Base-by-base conservation (phyloP, 495 filamentous ascomycete species). In the Penicillium coffeae region DNA sequence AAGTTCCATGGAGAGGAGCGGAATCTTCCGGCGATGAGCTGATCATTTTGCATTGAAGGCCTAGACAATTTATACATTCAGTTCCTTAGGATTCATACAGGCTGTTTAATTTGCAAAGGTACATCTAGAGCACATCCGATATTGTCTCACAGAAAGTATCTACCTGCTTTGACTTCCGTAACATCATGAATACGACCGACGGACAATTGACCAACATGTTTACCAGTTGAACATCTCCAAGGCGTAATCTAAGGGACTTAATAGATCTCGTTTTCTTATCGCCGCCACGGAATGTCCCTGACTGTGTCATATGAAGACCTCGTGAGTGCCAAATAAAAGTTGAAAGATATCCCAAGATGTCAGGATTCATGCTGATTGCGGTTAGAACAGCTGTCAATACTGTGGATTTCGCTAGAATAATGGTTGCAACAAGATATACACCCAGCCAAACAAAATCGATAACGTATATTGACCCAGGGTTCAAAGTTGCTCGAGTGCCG, bases 261-360 rank as follows among this genome's bases (percentile, higher is more conserved):
- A 41, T 41, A 7, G 38, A 41, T 14, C 38, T 13, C 8, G 38
- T 41, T 20, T 41, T 41, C 18, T 20, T 41, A 20, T 41, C 38
- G 2, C 13, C 38, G 2, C 14, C 14, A 9, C 20, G 8, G 38
- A 41, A 41, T 21, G 38, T 41, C 8, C 38, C 38, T 41, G 38
- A 41, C n/a, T 14, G 38, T 5, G 38, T 16, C 20, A 41, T 12
- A 9, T 14, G 18, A 8, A 41, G 3, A 19, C 18, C 9, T 22
- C 18, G 38, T 12, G 38, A 41, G 20, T 20, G 20, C 38, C 38
- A 41, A 1, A 41, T 22, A 21, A 20, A 41, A 41, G 38, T 41
- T 3, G 38, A 41, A 2, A 41, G 12, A 21, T 20, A 41, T 7
- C 38, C 38, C 13, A 41, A n/a, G 2, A 41, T 20, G 13, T 41